These are phyloP conservation scores for Penicillium goetzii DNA, from an alignment of 495 filamentous ascomycete genomes.

Conservation along the genomic window DNA sequence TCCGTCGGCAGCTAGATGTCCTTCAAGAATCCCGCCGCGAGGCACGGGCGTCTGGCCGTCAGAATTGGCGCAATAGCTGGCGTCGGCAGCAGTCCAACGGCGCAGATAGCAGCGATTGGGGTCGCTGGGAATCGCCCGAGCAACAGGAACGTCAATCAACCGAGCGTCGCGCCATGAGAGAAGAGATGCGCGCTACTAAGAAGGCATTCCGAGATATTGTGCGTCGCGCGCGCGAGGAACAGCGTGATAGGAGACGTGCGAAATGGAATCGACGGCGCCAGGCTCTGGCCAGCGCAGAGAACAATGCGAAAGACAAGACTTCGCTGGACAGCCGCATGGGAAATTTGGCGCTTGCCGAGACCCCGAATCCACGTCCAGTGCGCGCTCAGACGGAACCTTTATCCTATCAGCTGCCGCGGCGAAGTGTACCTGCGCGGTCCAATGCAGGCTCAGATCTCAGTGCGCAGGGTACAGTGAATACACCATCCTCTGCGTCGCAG, in stretches of 20 bases:
- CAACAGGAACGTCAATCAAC: constrained; percentile 38
- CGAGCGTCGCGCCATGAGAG: constrained; percentile 42
- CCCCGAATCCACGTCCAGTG: background rate
- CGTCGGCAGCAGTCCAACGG: constrained; percentile 19
- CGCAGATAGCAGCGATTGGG: constrained; percentile 33
- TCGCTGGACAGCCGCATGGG: constrained; percentile 27
- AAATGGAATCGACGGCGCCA: constrained; percentile 32
- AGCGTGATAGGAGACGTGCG: constrained; percentile 36
- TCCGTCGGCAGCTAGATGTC: constrained; percentile 43
- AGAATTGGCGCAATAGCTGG: constrained; percentile 34
- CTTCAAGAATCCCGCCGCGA: constrained; percentile 46
- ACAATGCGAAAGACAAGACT: background rate
- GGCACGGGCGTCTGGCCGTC: constrained; percentile 29
- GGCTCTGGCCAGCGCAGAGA: constrained; percentile 15
- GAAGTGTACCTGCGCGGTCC: constrained; percentile 14
- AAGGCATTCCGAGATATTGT: constrained; percentile 48
- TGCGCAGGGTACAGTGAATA: constrained; percentile 26
- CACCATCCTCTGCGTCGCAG: constrained; percentile 26
- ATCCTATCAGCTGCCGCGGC: constrained; percentile 7
- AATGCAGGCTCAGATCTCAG: constrained; percentile 27
- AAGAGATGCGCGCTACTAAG: constrained; percentile 43
- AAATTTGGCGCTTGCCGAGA: constrained; percentile 27
- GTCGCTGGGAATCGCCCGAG: constrained; percentile 47
- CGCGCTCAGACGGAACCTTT: constrained; percentile 11
- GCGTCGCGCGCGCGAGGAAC: constrained; percentile 45